Evolutionary conservation across 257 asterid species (phyloP), one percentile per base, ranked within the genome.

Genomic region (Paraleonurus japonicus): DNA sequence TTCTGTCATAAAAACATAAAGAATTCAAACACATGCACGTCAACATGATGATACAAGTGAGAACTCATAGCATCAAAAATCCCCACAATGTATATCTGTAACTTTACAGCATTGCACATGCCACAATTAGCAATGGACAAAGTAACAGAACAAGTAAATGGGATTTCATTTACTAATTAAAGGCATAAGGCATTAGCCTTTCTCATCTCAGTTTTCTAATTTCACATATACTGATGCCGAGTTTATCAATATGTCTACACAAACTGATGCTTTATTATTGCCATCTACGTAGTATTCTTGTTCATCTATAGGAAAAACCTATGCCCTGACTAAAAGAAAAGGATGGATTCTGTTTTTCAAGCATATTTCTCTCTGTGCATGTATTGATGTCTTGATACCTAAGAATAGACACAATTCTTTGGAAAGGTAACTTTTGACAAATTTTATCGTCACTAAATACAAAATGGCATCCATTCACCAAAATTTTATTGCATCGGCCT

Each of bases 1-100:
- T 82, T 65, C 98, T 90, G 93, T 73, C 72, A 83, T 65, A 15
- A 59, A 65, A 72, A 75, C 65, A 19, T 22, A 50, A 69, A 61
- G 53, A 50, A 47, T 41, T 78, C 22, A 61, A 71, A 3, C n/a
- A 75, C 35, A 32, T 72, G 55, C 62, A 62, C 47, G 58, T 61
- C 37, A 55, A 26, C 37, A 65, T 33, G 43, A 65, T 65, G 67
- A 67, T 48, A 48, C 41, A 50, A 71, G 61, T 17, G 47, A 17
- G 33, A 28, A 27, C 24, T 20, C 59, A 16, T 16, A 19, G 39
- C 67, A 50, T 65, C 28, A 43, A 37, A 39, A 37, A 32, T 39
- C 15, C 61, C 32, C 54, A 50, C 43, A 53, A 43, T 80, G 73
- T 57, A 55, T 10, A 30, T 24, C 27, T 20, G 47, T 27, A 65